These are phyloP conservation scores for Biscogniauxia mediterranea DNA, from an alignment of 2,329 filamentous ascomycete species.

Conservation along the genomic window DNA sequence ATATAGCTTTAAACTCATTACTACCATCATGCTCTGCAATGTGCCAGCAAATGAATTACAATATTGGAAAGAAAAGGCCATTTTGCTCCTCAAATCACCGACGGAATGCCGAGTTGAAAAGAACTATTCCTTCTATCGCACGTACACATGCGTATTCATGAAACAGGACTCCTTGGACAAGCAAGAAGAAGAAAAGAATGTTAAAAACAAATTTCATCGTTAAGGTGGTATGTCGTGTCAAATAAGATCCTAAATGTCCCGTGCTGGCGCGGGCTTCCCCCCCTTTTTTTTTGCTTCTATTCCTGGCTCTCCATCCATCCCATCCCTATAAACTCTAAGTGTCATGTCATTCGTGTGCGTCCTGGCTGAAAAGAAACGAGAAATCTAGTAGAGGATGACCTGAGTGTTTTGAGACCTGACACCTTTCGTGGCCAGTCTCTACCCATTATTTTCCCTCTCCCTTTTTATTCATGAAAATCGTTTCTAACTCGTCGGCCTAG, in stretches of 20 bases:
- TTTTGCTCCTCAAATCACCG: no score
- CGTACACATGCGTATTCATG: no score
- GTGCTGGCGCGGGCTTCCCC: neutral
- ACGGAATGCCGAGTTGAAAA: no score
- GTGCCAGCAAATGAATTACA: no score
- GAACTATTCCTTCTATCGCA: no score
- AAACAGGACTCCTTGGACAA: neutral
- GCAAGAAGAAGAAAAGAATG: neutral
- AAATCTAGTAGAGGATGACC: neutral
- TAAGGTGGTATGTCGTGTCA: neutral
- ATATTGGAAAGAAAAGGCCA: no score
- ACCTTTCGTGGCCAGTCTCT: neutral
- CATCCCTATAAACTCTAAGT: neutral
- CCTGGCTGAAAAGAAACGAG: neutral
- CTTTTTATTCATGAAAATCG: neutral
- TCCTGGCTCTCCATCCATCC: neutral
- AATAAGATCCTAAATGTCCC: neutral
- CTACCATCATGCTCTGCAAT: no score
- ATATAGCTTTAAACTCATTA: no score
- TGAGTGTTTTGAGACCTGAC: neutral
- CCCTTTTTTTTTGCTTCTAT: neutral
- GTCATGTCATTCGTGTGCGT: neutral
- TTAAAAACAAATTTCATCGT: neutral
- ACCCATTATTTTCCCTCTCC: neutral
- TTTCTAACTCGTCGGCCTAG: neutral